Conservation (phyloP, 495 filamentous ascomycete genomes). For the Xylaria cubensis region DNA sequence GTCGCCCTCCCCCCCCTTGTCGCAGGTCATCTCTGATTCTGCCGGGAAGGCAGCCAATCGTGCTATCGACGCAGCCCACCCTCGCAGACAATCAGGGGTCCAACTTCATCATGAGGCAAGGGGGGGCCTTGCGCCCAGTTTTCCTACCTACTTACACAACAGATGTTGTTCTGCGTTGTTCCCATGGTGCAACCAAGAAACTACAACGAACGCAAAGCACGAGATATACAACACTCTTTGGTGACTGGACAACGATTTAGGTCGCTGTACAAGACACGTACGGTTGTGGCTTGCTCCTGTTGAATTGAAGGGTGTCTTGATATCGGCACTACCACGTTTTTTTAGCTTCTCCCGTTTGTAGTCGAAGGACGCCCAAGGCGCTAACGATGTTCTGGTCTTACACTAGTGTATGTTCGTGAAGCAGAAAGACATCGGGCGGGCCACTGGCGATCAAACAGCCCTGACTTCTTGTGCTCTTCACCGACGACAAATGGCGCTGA, state of each 20-base stretch:
- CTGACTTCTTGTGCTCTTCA: constrained; percentile 8
- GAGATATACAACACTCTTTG: constrained; percentile 9
- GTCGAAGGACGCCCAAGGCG: constrained; percentile 8
- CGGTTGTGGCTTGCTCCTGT: constrained; percentile 1
- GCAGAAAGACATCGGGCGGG: constrained; percentile 7
- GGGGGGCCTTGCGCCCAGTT: constrained; percentile 26
- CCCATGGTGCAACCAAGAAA: constrained; percentile 14
- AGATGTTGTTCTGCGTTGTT: constrained; percentile 26
- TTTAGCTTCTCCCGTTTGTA: not conserved
- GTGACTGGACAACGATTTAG: not conserved
- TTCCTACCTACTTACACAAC: constrained; percentile 26
- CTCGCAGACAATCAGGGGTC: constrained; percentile 28
- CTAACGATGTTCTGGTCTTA: constrained; percentile 2
- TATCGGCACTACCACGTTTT: not conserved
- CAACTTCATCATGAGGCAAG: constrained; percentile 28
- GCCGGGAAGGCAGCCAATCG: constrained; percentile 30
- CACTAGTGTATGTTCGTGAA: constrained; percentile 1
- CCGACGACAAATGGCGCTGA: constrained; percentile 13
- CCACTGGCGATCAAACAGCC: constrained; percentile 22
- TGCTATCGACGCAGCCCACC: constrained; percentile 22
- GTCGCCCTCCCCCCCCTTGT: constrained; percentile 27
- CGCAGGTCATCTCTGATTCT: constrained; percentile 30
- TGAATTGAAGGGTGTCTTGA: not conserved
- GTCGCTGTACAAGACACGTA: not conserved
- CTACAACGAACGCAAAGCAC: not conserved